phyloP scores from a whole-genome alignment of 2,329 filamentous ascomycete genomes.

The Dichotomopilus funicola region DNA sequence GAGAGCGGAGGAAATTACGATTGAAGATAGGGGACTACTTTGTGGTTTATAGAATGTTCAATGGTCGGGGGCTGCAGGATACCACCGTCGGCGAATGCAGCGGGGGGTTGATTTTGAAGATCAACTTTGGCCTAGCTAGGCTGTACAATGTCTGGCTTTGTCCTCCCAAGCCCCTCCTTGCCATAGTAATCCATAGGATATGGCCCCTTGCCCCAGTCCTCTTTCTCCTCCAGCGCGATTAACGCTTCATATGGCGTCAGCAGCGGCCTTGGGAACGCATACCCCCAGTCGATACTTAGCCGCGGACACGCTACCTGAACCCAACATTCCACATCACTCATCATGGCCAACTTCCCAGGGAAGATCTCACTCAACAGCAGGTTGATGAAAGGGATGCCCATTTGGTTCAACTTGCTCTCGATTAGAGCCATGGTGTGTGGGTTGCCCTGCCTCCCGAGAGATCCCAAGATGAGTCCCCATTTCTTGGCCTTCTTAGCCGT shows the following conservation, averaged over 20 bases:
- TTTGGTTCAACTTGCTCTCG: constrained; percentile 64
- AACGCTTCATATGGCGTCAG: constrained; percentile 94
- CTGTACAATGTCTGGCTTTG: constrained; percentile 42
- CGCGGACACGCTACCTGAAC: constrained; percentile 97
- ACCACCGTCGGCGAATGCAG: too few species aligned
- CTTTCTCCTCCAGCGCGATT: constrained; percentile 71
- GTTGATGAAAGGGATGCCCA: constrained; percentile 75
- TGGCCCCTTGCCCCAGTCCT: constrained; percentile 67
- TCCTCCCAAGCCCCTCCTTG: constrained; percentile 81
- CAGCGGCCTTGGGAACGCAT: constrained; percentile 83
- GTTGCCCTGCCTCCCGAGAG: constrained; percentile 89
- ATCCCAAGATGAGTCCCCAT: constrained; percentile 93
- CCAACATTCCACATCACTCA: constrained; percentile 94
- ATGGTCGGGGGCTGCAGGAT: too few species aligned
- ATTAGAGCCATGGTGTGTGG: constrained; percentile 86
- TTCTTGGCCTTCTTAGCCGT: constrained; percentile 71
- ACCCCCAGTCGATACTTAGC: constrained; percentile 97
- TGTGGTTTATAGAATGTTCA: too few species aligned
- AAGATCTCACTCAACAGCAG: constrained; percentile 91
- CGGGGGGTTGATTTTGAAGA: too few species aligned
- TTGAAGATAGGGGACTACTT: too few species aligned
- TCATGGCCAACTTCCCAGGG: constrained; percentile 87
- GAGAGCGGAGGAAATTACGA: too few species aligned
- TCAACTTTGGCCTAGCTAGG: background rate
- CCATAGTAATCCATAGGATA: constrained; percentile 99